Base-by-base conservation (phyloP, 176 grass and related monocot species). In the Carex pumila region DNA sequence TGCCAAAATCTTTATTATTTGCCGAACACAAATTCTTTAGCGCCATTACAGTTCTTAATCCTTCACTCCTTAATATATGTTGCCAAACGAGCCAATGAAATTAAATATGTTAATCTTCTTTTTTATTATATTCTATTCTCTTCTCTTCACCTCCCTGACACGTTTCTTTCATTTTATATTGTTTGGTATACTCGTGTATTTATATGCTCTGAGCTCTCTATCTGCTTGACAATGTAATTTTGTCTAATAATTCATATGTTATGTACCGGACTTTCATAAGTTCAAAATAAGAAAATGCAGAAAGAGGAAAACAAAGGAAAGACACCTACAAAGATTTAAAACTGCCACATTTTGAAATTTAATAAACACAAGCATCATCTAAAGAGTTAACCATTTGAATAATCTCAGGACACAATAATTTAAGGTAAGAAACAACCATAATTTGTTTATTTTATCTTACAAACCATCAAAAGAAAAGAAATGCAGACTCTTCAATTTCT, bases 361-460 rank as follows among this genome's bases (percentile, higher is more conserved):
- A 52, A 52, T 17, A 77, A 77, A 50, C 72, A 77, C 6, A 15
- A 55, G 21, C 72, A 8, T 21, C 47, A 53, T 4, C 31, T 25
- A 75, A 22, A 1, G 54, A 19, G 29, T 54, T 32, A 76, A 6
- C 1, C 15, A 52, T 22, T 31, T 31, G 2, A 54, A 55, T 54
- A 77, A 32, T 41, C 11, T 64, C 58, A 81, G 29, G 47, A 63
- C 39, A 36, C 30, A 71, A 71, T 81, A 41, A 63, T 18, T 50
- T 10, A 68, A 54, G 22, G 22, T 83, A 83, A 25, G 34, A 63
- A 47, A 68, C 18, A 57, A 45, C 10, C 34, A 69, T 13, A 47
- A 66, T 66, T 52, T 59, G 19, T 76, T 85, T 85, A 85, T 85
- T 60, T 43, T 60, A 62, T 85, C 39, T 54, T 76, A 85, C 71